phyloP scores from a whole-genome alignment of 345 rosid genomes.

The Balakata baccata region DNA sequence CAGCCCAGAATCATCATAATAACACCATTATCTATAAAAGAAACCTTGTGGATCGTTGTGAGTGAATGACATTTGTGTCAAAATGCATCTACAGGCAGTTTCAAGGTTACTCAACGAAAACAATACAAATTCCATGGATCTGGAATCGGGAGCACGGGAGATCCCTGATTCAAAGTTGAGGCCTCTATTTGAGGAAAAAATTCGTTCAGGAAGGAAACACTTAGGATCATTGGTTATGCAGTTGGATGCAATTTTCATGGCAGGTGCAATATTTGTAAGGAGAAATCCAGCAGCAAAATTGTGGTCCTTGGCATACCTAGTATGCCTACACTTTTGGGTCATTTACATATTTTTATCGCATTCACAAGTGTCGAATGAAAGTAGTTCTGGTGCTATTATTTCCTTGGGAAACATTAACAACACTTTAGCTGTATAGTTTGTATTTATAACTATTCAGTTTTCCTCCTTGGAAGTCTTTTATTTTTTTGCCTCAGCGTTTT shows the following conservation, averaged over 20 bases:
- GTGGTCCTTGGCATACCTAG: constrained; percentile 65
- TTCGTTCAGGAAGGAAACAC: constrained; percentile 66
- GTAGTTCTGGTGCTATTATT: constrained; percentile 61
- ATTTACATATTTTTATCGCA: constrained; percentile 62
- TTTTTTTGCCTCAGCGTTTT: constrained; percentile 22
- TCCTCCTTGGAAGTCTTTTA: background rate
- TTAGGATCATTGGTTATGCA: constrained; percentile 66
- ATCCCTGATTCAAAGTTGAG: constrained; percentile 47
- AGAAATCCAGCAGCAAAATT: constrained; percentile 70
- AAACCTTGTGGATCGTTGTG: background rate
- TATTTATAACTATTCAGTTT: background rate
- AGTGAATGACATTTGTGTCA: background rate
- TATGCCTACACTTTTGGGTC: constrained; percentile 92
- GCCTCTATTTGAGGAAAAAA: constrained; percentile 55
- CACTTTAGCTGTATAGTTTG: constrained; percentile 33
- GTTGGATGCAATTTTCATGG: constrained; percentile 63
- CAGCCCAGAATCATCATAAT: background rate
- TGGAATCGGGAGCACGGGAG: constrained; percentile 67
- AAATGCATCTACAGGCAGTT: constrained; percentile 46
- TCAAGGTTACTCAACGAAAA: constrained; percentile 76
- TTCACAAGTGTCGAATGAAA: constrained; percentile 43
- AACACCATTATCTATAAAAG: background rate
- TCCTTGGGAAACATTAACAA: constrained; percentile 73
- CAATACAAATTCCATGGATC: constrained; percentile 46
- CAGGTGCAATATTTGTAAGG: constrained; percentile 68